A percentile compares a stretch with the other conserved stretches of the same genome.
Evolutionary conservation across 1,139 yeast species (phyloP).

Genomic region (Protomyces gravidus): DNA sequence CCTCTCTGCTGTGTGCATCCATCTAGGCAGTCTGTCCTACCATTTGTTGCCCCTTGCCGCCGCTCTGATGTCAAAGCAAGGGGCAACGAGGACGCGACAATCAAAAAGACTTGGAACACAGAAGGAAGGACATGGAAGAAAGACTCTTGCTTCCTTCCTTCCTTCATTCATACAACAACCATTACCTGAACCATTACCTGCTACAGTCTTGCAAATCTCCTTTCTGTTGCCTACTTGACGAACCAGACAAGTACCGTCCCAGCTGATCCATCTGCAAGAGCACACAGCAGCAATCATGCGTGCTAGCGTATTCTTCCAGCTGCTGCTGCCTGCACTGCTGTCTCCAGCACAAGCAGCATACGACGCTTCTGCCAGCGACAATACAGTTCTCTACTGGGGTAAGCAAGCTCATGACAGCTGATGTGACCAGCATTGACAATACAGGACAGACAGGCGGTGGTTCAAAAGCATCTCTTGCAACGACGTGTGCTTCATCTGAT

Average conservation of each 20-base stretch:
- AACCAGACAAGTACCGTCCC: no score
- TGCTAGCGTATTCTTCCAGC: not conserved
- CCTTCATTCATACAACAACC: no score
- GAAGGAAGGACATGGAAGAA: no score
- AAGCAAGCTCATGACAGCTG: not conserved
- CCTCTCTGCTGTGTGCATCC: not conserved
- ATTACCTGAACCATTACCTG: no score
- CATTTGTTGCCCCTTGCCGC: not conserved
- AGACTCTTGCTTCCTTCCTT: no score
- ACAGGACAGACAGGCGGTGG: slow-evolving; percentile 1
- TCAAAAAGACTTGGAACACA: no score
- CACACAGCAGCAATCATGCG: not conserved
- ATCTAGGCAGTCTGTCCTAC: not conserved
- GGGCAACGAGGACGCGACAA: no score
- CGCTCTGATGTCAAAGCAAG: no score
- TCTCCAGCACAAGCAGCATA: not conserved
- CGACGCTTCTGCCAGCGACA: not conserved
- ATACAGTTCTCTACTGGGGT: not conserved
- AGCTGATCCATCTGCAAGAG: no score
- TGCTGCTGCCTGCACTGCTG: not conserved
- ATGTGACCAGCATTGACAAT: not conserved
- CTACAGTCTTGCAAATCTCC: no score
- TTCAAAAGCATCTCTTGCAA: not conserved
- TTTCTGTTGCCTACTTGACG: no score
- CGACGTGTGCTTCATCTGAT: not conserved